Percentiles rank a stretch among this genome's conserved stretches.
Conservation (phyloP, 2,329 filamentous ascomycete species). For the Trichothecium roseum region DNA sequence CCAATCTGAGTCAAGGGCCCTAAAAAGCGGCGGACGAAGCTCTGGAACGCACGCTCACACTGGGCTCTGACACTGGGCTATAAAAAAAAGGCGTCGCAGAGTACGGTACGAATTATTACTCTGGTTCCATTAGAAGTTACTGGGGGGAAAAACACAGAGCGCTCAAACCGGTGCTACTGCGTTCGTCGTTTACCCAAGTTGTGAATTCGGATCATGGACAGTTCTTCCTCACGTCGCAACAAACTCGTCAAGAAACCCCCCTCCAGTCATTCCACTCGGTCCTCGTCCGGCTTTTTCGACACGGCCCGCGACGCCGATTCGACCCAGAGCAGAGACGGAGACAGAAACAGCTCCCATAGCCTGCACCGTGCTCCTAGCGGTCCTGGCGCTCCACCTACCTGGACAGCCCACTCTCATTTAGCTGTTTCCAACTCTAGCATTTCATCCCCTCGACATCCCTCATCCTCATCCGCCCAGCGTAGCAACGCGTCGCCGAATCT, state of each 20-base stretch:
- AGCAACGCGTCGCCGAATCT: conserved; percentile 37
- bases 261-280: conserved; percentile 33
- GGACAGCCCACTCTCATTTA: conserved; percentile 20
- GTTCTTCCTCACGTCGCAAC: conserved; percentile 41
- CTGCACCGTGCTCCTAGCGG: conserved; percentile 51
- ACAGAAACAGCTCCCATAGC: conserved; percentile 46
- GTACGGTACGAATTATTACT: no score
- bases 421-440: conserved; percentile 37
- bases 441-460: conserved; percentile 36
- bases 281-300: conserved; percentile 38
- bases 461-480: conserved; percentile 20
- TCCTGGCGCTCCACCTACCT: conserved; percentile 33
- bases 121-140: no score
- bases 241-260: conserved; percentile 54
- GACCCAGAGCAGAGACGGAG: conserved; percentile 40
- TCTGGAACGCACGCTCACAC: no score
- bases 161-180: no score
- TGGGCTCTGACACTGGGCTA: no score
- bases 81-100: no score
- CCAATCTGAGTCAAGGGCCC: no score
- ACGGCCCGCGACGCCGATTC: conserved; percentile 42
- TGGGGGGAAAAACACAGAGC: no score
- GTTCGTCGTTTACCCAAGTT: conserved; percentile 2
- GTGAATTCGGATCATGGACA: conserved; percentile 33
- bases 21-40: no score